Base-by-base conservation (phyloP, 2,329 filamentous ascomycete species). In the Microdochium bolleyi region DNA sequence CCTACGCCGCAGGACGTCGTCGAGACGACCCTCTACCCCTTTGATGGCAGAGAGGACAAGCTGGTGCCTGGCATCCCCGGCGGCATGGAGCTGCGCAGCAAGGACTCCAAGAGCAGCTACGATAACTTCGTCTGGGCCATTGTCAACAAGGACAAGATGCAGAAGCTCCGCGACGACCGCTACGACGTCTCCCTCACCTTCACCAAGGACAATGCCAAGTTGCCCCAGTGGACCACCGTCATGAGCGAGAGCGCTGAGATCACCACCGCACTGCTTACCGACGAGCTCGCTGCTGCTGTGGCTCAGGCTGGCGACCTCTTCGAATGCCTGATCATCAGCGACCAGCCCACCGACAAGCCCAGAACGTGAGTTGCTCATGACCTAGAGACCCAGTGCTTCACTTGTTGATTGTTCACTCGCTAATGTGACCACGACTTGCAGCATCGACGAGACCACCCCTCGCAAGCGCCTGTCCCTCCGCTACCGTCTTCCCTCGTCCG, bases 201-300 rank as follows among this genome's bases (percentile, higher is more conserved):
- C 58, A 96, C 92, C 66, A 96, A 95, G 79, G 94, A 99, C 64
- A 83, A 92, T 72, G 67, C 87, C 52, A 96, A 95, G 77, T 83
- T 99, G 32, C 92, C 94, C 32, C 73, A 79, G 58, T 99, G 92
- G 92, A 78, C 87, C 52, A 96, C 90, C 13, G 83, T 96, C 65
- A 97, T 99, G 94, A 95, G 85, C 65, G 94, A 99, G 78, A 96
- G 86, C 71, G 91, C 92, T 54, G 94, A 97, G 73, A 86, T 99
- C 62, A 96, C 92, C 13, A 89, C 96, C 48, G 77, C 83, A 7
- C 75, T 99, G 59, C 80, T 99, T 50, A 96, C 90, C 3, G 80
- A 87, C n/a, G 92, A 97, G 62, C 79, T 99, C 37, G 80, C 90
- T 69, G 82, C 87, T 63, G 91, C 89, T 16, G 77, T 95, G 58